Percentiles rank a stretch among this genome's conserved stretches.
Evolutionary conservation across 177 flowering plant genomes (phyloP).

Genomic region (Vitis hybrid): DNA sequence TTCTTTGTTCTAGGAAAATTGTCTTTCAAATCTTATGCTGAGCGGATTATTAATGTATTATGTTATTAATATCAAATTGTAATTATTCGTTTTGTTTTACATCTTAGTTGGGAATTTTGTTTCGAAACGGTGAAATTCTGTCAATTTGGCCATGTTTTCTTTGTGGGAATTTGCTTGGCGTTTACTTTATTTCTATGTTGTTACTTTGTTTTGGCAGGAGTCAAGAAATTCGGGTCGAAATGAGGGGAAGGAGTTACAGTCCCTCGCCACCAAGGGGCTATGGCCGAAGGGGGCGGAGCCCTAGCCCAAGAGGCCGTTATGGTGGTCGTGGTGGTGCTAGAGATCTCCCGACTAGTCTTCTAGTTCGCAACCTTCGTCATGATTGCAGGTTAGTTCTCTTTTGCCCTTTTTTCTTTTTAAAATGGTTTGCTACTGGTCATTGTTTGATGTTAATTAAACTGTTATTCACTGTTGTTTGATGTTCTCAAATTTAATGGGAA

Average conservation of each 20-base stretch:
- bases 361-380: slow-evolving; percentile 56
- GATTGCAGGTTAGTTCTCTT: slow-evolving; percentile 38
- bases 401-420: not conserved
- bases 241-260: slow-evolving; percentile 48
- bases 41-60: too few relatives aligned
- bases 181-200: not conserved
- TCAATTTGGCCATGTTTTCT: too few relatives aligned
- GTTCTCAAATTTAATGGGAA: too few relatives aligned
- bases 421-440: not conserved
- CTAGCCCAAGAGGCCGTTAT: slow-evolving; percentile 49
- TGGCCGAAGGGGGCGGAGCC: slow-evolving; percentile 46
- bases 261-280: slow-evolving; percentile 53
- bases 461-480: not conserved
- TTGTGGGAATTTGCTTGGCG: too few relatives aligned
- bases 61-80: too few relatives aligned
- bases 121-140: too few relatives aligned
- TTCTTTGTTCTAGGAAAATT: too few relatives aligned
- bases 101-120: too few relatives aligned
- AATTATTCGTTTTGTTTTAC: too few relatives aligned
- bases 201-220: not conserved
- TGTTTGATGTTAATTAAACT: not conserved
- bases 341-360: slow-evolving; percentile 51
- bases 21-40: too few relatives aligned
- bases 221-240: not conserved
- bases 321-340: slow-evolving; percentile 33